Evolutionary conservation across 2,329 filamentous ascomycete genomes (phyloP), one percentile per base, ranked within the genome.

Genomic region (Thielaviopsis musarum): DNA sequence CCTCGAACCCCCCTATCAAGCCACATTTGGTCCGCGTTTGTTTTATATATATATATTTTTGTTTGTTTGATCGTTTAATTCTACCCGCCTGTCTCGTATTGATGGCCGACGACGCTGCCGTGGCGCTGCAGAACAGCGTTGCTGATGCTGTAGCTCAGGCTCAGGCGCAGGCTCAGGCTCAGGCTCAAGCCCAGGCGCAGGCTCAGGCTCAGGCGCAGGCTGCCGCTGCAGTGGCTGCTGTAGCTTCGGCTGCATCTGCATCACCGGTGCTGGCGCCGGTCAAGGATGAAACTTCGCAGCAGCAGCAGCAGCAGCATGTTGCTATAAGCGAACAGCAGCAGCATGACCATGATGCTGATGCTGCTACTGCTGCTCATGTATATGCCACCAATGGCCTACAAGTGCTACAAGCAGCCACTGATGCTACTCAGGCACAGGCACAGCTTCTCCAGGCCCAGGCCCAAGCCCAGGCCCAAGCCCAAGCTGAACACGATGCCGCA

Each of bases 311-410:
- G 28, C 38, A 58, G 21, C 24, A 26, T 13, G 48, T 19, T n/a
- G 22, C 26, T 6, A 19, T 57, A 26, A 28, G 9, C 13, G 55
- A 57, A 24, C 55, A 57, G 19, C 59, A 61, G 6, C 34, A 56
- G 19, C 45, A 60, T 22, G 24, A 54, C n/a, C 51, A 53, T 54
- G 59, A 58, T 22, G 55, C 56, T 6, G 55, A 6, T n/a, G 49
- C 49, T 6, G 49, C 26, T 17, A 21, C 54, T 15, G 48, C 67
- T 38, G 72, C 71, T 53, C 73, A 74, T 66, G 71, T 68, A 60
- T 75, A 74, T 63, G 73, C 73, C 56, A 74, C 71, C 66, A 75
- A 75, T 65, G 72, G 73, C 38, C 69, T 75, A 54, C 72, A 74
- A 64, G 74, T 74, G 58, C 69, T 75, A 38, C 73, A 75, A 62